phyloP scores from a whole-genome alignment of 495 filamentous ascomycete species.

The Talaromyces trachyspermus region DNA sequence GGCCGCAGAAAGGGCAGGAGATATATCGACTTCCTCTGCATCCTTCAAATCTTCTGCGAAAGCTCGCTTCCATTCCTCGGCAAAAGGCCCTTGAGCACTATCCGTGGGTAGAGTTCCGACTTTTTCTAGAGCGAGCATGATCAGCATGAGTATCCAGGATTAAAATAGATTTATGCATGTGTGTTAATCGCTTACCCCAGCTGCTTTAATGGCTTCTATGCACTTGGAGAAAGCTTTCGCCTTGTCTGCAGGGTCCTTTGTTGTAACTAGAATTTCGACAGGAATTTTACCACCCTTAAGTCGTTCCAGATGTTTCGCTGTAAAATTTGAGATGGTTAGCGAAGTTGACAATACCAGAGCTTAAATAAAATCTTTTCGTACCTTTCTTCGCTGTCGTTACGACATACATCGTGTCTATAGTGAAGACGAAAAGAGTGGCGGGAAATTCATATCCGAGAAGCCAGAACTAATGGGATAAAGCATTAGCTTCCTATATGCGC shows the following conservation, averaged over 20 bases:
- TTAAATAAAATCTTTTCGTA: slow-evolving; percentile 23
- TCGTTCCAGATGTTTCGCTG: slow-evolving; percentile 88
- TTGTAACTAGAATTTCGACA: slow-evolving; percentile 79
- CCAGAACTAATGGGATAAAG: slow-evolving; percentile 68
- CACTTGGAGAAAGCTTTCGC: slow-evolving; percentile 78
- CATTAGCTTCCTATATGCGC: neutral
- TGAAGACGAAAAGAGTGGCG: slow-evolving; percentile 86
- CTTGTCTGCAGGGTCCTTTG: slow-evolving; percentile 86
- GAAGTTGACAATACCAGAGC: slow-evolving; percentile 16
- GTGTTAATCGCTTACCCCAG: slow-evolving; percentile 56
- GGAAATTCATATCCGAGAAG: slow-evolving; percentile 98
- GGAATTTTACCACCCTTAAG: slow-evolving; percentile 87
- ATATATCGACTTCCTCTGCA: slow-evolving; percentile 81
- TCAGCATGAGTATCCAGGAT: slow-evolving; percentile 1
- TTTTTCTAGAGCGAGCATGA: slow-evolving; percentile 55
- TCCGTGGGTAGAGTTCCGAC: slow-evolving; percentile 83
- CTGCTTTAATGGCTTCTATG: slow-evolving; percentile 72
- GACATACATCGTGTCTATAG: slow-evolving; percentile 76
- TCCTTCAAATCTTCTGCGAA: slow-evolving; percentile 72
- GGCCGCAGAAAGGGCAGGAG: slow-evolving; percentile 67
- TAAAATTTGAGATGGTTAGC: slow-evolving; percentile 4
- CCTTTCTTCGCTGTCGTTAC: slow-evolving; percentile 98
- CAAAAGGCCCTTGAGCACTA: slow-evolving; percentile 75
- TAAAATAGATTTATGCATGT: slow-evolving; percentile 23
- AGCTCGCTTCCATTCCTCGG: slow-evolving; percentile 88